phyloP scores from a whole-genome alignment of 441 rosid genomes.

The Manihot esculenta region DNA sequence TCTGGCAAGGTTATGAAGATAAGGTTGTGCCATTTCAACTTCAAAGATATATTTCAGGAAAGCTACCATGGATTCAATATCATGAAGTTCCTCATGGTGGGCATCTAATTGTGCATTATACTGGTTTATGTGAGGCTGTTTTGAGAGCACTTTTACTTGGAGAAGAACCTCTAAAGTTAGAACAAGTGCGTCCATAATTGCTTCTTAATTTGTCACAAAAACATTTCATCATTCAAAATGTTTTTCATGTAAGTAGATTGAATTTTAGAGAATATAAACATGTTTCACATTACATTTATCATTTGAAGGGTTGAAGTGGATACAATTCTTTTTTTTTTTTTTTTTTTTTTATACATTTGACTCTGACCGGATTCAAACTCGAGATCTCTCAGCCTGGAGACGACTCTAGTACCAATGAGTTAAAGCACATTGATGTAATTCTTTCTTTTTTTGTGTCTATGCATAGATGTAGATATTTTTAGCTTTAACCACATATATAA shows the following conservation, averaged over 20 bases:
- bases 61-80: slow-evolving; percentile 50
- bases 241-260: slow-evolving; percentile 23
- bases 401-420: no score
- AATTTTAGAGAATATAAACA: neutral
- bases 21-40: slow-evolving; percentile 51
- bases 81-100: slow-evolving; percentile 52
- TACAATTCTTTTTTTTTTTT: slow-evolving; percentile 14
- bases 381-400: no score
- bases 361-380: no score
- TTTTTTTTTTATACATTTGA: neutral
- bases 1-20: slow-evolving; percentile 54
- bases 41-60: slow-evolving; percentile 38
- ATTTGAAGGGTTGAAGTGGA: slow-evolving; percentile 24
- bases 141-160: slow-evolving; percentile 43
- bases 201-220: slow-evolving; percentile 7
- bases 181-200: slow-evolving; percentile 27
- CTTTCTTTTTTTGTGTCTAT: no score
- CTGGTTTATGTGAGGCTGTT: slow-evolving; percentile 42
- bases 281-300: slow-evolving; percentile 16
- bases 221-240: slow-evolving; percentile 21
- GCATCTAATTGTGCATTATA: slow-evolving; percentile 48
- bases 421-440: no score
- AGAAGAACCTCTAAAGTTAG: slow-evolving; percentile 45
- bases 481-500: neutral
- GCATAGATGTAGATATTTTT: neutral